These are phyloP conservation scores for Torulaspora indica DNA, from an alignment of 805 yeast species.

Conservation along the genomic window DNA sequence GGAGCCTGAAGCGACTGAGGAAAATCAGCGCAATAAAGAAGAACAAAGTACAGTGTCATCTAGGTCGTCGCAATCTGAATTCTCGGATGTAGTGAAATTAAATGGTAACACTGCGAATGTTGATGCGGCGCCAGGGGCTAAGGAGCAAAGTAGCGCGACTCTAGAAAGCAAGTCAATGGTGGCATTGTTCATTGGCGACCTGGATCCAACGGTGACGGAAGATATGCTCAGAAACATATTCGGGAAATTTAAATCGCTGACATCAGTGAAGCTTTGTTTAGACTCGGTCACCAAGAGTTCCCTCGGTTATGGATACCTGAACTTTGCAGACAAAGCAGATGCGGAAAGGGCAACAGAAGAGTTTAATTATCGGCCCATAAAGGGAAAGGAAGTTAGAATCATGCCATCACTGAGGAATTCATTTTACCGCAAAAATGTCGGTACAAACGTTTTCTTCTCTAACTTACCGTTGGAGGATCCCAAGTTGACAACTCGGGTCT, in stretches of 20 bases:
- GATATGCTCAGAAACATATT: constrained; percentile 44
- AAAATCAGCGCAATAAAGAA: constrained; percentile 3
- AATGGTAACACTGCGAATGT: constrained; percentile 1
- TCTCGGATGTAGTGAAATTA: constrained; percentile 16
- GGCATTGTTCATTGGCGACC: constrained; percentile 60
- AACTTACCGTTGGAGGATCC: constrained; percentile 38
- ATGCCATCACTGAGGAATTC: constrained; percentile 52
- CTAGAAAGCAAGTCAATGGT: constrained; percentile 16
- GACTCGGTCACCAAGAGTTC: constrained; percentile 52
- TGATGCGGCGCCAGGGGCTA: neutral
- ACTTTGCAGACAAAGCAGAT: constrained; percentile 47
- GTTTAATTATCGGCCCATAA: constrained; percentile 46
- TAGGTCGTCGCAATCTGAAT: constrained; percentile 17
- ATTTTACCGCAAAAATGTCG: constrained; percentile 39
- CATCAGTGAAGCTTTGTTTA: constrained; percentile 57
- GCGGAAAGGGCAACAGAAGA: constrained; percentile 55
- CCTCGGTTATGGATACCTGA: constrained; percentile 70
- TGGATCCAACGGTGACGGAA: constrained; percentile 49
- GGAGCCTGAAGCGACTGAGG: neutral
- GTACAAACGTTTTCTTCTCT: constrained; percentile 49
- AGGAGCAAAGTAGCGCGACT: constrained; percentile 2
- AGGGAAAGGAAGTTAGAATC: constrained; percentile 46
- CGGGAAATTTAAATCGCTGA: constrained; percentile 41
- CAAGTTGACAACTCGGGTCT: constrained; percentile 40
- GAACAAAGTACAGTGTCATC: constrained; percentile 16